These are phyloP conservation scores for Bruguiera sexangula DNA, from an alignment of 345 rosid genomes.

Conservation along the genomic window DNA sequence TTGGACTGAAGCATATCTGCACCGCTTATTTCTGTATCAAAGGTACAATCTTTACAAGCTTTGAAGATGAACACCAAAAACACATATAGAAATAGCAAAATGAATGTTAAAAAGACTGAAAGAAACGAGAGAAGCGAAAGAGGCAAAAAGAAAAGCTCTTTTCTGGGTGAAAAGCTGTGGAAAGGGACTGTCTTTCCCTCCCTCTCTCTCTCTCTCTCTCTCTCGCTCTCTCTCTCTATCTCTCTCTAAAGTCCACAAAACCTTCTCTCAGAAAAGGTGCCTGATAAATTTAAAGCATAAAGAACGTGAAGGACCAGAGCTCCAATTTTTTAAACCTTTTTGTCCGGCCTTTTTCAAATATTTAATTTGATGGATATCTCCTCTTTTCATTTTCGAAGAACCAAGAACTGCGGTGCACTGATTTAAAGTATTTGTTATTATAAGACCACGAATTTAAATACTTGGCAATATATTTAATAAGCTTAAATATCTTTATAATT, in stretches of 20 bases:
- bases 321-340: background rate
- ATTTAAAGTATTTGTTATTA: too few relatives aligned
- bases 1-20: conserved; percentile 25
- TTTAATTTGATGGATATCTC: background rate
- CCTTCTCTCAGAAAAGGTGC: conserved; percentile 17
- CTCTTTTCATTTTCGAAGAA: background rate
- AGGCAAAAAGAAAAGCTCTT: background rate
- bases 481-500: too few relatives aligned
- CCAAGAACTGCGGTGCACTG: too few relatives aligned
- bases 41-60: conserved; percentile 5
- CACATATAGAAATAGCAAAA: conserved; percentile 29
- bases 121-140: conserved; percentile 4
- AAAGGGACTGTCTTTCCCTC: background rate
- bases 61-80: conserved; percentile 28
- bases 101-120: conserved; percentile 12
- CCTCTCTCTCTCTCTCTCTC: background rate
- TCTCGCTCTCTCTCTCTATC: conserved; percentile 18
- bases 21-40: conserved; percentile 24
- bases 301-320: conserved; percentile 49
- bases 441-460: too few relatives aligned
- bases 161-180: conserved; percentile 9
- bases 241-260: conserved; percentile 2
- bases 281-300: conserved; percentile 38
- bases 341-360: background rate
- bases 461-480: too few relatives aligned